A percentile compares a stretch with the other conserved stretches of the same genome.
Conservation (phyloP, 2,329 filamentous ascomycete species). For the Pestalotiopsis fici region DNA sequence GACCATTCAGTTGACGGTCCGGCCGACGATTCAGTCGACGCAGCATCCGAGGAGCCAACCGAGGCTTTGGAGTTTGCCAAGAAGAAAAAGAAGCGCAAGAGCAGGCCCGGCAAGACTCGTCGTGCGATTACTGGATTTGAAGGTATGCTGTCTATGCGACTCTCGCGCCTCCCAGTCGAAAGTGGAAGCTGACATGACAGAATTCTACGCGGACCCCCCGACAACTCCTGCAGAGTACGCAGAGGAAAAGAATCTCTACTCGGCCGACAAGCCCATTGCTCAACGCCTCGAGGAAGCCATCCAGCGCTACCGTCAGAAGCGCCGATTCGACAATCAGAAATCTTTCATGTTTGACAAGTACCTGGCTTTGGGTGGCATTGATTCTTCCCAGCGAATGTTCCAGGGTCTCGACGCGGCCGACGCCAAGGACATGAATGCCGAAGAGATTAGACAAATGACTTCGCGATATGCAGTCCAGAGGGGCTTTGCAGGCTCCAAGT, state of each 20-base stretch:
- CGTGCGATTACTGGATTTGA: constrained; percentile 68
- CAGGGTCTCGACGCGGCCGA: constrained; percentile 52
- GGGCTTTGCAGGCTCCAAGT: constrained; percentile 44
- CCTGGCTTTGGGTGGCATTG: constrained; percentile 80
- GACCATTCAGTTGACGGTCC: not conserved
- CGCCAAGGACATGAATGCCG: constrained; percentile 60
- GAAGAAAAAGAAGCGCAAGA: constrained; percentile 40
- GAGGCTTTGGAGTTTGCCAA: constrained; percentile 24
- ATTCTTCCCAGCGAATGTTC: constrained; percentile 58
- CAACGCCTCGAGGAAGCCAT: constrained; percentile 82
- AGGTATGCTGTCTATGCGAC: constrained; percentile 37
- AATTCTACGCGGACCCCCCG: constrained; percentile 79
- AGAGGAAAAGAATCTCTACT: constrained; percentile 70
- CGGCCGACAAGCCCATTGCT: constrained; percentile 58
- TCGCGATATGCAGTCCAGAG: constrained; percentile 62
- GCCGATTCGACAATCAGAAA: constrained; percentile 69
- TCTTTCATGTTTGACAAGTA: constrained; percentile 75
- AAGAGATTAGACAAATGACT: constrained; percentile 64
- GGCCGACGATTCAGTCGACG: too few species aligned
- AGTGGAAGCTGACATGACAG: constrained; percentile 35
- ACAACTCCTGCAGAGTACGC: constrained; percentile 69
- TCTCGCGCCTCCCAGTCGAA: not conserved
- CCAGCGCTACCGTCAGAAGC: constrained; percentile 75
- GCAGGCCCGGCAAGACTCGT: constrained; percentile 36
- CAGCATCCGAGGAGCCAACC: not conserved